Evolutionary conservation across 345 rosid species (phyloP).

Genomic region (Arabidopsis suecica): DNA sequence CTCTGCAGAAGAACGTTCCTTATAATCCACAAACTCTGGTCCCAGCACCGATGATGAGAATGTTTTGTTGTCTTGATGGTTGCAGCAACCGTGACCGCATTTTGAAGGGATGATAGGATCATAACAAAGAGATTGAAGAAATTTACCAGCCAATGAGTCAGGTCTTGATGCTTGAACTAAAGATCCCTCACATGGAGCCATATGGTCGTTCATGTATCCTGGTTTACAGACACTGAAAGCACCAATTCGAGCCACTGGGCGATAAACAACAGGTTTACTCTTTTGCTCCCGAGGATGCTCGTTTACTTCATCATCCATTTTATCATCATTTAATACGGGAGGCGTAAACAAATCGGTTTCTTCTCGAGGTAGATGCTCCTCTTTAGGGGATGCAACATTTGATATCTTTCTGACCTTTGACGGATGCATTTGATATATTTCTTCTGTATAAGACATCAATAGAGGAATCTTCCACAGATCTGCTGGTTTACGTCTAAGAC

Average conservation of each 20-base stretch:
- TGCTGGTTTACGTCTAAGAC: slow-evolving; percentile 53
- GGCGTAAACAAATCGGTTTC: slow-evolving; percentile 46
- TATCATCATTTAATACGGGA: slow-evolving; percentile 28
- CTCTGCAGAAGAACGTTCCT: slow-evolving; percentile 52
- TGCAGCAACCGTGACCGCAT: slow-evolving; percentile 74
- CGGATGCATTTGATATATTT: slow-evolving; percentile 50
- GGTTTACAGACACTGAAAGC: slow-evolving; percentile 60
- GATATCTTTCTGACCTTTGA: slow-evolving; percentile 52
- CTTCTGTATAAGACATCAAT: slow-evolving; percentile 37
- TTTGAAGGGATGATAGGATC: slow-evolving; percentile 63
- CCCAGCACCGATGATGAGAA: slow-evolving; percentile 60
- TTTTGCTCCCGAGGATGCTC: slow-evolving; percentile 47
- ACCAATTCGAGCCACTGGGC: slow-evolving; percentile 66
- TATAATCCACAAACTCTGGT: slow-evolving; percentile 71
- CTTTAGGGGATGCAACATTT: slow-evolving; percentile 59
- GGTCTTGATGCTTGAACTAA: slow-evolving; percentile 51
- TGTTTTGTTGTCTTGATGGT: slow-evolving; percentile 34
- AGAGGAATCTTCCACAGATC: slow-evolving; percentile 16
- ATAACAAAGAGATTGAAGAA: slow-evolving; percentile 54
- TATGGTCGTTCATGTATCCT: slow-evolving; percentile 47
- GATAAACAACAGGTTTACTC: slow-evolving; percentile 54
- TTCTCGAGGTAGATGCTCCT: slow-evolving; percentile 58
- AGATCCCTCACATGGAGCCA: slow-evolving; percentile 51
- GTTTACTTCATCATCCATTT: slow-evolving; percentile 37
- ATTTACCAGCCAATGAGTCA: slow-evolving; percentile 55